Percentiles rank a stretch among this genome's conserved stretches.
Conservation (phyloP, 2,329 filamentous ascomycete species). For the Zymoseptoria pseudotritici region DNA sequence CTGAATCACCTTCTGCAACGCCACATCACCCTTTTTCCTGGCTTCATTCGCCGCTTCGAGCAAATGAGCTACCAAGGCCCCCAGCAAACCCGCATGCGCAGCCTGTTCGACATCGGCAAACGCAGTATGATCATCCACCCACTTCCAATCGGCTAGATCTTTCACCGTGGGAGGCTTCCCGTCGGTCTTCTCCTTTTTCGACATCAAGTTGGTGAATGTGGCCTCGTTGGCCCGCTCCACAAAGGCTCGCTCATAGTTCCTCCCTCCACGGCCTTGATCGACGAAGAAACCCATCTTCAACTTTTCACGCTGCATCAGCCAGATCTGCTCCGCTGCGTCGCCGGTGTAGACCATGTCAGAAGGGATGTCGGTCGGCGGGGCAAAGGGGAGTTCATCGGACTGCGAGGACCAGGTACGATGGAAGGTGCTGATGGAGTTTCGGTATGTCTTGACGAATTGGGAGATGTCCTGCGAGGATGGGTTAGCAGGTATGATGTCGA, state of each 20-base stretch:
- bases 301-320: neutral
- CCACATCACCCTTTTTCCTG: neutral
- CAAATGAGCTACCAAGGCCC: neutral
- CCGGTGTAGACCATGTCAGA: neutral
- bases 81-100: neutral
- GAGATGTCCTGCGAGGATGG: neutral
- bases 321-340: neutral
- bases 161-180: neutral
- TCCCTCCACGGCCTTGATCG: neutral
- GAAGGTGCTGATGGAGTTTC: too few relatives aligned
- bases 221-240: neutral
- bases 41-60: neutral
- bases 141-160: neutral
- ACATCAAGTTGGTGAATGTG: neutral
- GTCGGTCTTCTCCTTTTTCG: neutral
- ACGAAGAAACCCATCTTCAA: neutral
- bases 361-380: neutral
- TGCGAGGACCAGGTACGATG: too few relatives aligned
- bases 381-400: too few relatives aligned
- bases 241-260: neutral
- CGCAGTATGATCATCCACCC: neutral
- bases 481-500: neutral
- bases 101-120: neutral
- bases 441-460: neutral
- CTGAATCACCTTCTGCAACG: neutral